A percentile compares a stretch with the other conserved stretches of the same genome.
Evolutionary conservation across 192 early-diverging fungal genomes (phyloP).

Genomic region (Kappamyces sp.): DNA sequence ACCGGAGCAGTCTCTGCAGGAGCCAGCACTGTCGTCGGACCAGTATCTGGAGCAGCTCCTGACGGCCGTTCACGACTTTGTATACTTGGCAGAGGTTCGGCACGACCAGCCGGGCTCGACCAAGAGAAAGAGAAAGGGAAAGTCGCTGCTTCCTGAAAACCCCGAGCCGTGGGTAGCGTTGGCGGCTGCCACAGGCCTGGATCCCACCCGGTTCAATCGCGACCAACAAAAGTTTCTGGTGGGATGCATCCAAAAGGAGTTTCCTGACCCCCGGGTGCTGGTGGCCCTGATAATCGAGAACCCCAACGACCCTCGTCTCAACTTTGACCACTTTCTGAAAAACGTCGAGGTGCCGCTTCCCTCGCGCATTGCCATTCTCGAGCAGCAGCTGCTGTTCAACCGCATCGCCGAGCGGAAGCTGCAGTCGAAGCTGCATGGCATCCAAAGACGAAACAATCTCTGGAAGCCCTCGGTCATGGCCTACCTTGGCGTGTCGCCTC

Average conservation of each 20-base stretch:
- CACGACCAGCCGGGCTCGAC: not conserved
- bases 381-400: too few species aligned
- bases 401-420: too few species aligned
- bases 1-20: not conserved
- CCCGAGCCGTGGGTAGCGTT: slow-evolving; percentile 12
- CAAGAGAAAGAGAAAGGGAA: slow-evolving; percentile 9
- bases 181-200: slow-evolving; percentile 6
- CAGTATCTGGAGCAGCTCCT: not conserved
- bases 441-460: too few species aligned
- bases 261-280: slow-evolving; percentile 6
- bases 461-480: too few species aligned
- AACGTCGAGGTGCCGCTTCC: too few species aligned
- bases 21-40: not conserved
- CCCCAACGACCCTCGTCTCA: too few species aligned
- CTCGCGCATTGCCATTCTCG: too few species aligned
- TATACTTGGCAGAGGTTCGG: too few species aligned
- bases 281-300: not conserved
- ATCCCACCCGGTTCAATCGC: not conserved
- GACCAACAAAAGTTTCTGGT: slow-evolving; percentile 1
- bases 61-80: too few species aligned
- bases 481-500: too few species aligned
- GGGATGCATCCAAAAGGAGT: slow-evolving; percentile 10
- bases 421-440: too few species aligned
- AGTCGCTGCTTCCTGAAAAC: not conserved
- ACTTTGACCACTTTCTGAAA: too few species aligned